Base-by-base conservation (phyloP, 768 basidiomycete genomes). In the Panaeolus papilionaceus region DNA sequence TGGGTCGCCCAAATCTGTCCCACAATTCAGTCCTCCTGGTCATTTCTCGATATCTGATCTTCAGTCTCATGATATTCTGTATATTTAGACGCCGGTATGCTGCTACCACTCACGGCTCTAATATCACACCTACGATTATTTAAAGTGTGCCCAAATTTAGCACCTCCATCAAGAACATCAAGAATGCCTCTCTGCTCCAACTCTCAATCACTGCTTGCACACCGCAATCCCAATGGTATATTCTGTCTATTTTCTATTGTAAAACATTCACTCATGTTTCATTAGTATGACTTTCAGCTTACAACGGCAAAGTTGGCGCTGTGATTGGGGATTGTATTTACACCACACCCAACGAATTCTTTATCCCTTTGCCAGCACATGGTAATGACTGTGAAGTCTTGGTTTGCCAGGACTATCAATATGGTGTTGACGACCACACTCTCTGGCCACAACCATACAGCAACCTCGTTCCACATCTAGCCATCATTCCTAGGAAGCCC, bases 361-460 rank as follows among this genome's bases (percentile, higher is more conserved):
- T 33, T 2, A 66, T 28, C 3, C 23, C 18, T 5, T 45, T 62
- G n/a, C 42, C 58, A 8, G 3, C 9, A 20, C 6, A 4, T 23
- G 47, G 47, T n/a, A n/a, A n/a, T 7, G 4, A 6, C 38, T 33
- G 65, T 3, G 58, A 66, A 28, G 65, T 66, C 20, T 33, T 37
- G 6, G 42, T 66, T 14, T 42, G 44, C 5, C 3, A 49, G 23
- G 47, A 49, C 14, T 49, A 20, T 11, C 47, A n/a, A 6, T 49
- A 49, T 23, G 42, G 65, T 38, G 54, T 40, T 1, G 64, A 65
- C 42, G 64, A 65, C 51, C 51, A 51, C 49, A 28, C 51, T 26
- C 65, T 66, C 9, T 66, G 65, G 65, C 65, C 45, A 10, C 66
- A 66, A 7, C 66, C 66, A 9, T 66, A 62, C 45, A 18, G 61